Percentiles rank a stretch among this genome's conserved stretches.
These are phyloP conservation scores for Umbelopsis ramanniana DNA, from an alignment of 192 early-diverging fungal genomes.

Conservation along the genomic window DNA sequence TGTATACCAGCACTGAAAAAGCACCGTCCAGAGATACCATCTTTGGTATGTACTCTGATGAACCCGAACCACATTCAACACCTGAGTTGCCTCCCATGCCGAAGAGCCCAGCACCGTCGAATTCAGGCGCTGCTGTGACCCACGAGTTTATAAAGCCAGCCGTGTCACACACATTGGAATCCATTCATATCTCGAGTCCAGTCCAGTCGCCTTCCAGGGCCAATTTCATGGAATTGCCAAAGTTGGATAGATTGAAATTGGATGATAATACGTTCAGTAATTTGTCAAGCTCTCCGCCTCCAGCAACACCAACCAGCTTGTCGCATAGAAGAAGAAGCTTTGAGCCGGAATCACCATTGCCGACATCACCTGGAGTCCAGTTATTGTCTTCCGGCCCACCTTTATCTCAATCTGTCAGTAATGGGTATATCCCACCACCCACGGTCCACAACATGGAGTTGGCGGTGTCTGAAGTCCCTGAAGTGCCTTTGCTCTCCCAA, in stretches of 20 bases:
- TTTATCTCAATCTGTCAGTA: slow-evolving; percentile 1
- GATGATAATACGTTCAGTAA: slow-evolving; percentile 20
- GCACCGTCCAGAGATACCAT: slow-evolving; percentile 13
- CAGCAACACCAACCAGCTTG: neutral
- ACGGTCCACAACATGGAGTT: slow-evolving; percentile 10
- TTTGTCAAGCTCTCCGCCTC: slow-evolving; percentile 1
- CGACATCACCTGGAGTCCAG: slow-evolving; percentile 7
- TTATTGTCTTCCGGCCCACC: neutral
- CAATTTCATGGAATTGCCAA: slow-evolving; percentile 12
- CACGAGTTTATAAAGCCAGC: slow-evolving; percentile 21
- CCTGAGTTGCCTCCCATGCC: neutral
- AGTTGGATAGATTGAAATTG: slow-evolving; percentile 6
- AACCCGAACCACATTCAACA: neutral
- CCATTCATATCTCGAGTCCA: slow-evolving; percentile 5
- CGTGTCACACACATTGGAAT: slow-evolving; percentile 6
- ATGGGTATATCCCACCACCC: slow-evolving; percentile 3
- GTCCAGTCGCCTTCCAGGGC: neutral
- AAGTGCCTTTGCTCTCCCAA: neutral
- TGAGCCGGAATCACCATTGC: slow-evolving; percentile 15
- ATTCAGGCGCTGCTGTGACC: neutral
- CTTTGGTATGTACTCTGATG: slow-evolving; percentile 8
- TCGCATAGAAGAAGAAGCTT: neutral
- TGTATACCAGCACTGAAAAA: slow-evolving; percentile 1
- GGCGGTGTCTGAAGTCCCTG: slow-evolving; percentile 19
- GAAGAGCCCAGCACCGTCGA: neutral